phyloP scores from a whole-genome alignment of 176 grass and related monocot species.

The Areca catechu region DNA sequence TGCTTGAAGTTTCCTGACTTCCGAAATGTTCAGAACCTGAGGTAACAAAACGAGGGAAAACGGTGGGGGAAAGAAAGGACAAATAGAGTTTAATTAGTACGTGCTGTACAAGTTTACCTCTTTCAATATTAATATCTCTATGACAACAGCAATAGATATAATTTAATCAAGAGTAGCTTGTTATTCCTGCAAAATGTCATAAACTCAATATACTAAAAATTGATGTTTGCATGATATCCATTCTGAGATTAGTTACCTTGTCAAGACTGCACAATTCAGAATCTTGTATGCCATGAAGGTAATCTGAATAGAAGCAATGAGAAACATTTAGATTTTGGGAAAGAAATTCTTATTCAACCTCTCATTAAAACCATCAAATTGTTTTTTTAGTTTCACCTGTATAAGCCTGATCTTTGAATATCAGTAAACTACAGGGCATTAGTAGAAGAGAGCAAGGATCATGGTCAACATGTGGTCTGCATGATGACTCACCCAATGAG shows the following conservation, averaged over 20 bases:
- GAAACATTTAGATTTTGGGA: conserved; percentile 1
- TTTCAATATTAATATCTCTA: not conserved
- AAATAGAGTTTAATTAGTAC: not conserved
- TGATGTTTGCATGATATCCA: too few relatives aligned
- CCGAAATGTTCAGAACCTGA: conserved; percentile 50
- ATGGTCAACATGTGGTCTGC: conserved; percentile 9
- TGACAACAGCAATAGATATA: not conserved
- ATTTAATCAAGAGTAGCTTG: not conserved
- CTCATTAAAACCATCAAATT: too few relatives aligned
- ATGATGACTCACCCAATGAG: conserved; percentile 1
- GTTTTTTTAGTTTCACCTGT: conserved; percentile 30
- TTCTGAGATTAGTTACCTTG: conserved; percentile 32
- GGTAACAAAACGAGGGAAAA: not conserved
- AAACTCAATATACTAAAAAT: too few relatives aligned
- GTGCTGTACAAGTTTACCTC: not conserved
- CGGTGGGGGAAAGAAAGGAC: not conserved
- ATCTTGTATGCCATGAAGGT: conserved; percentile 85
- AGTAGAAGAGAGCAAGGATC: conserved; percentile 39
- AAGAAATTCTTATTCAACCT: not conserved
- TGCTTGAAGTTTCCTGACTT: conserved; percentile 38
- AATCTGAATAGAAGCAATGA: conserved; percentile 37
- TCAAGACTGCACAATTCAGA: conserved; percentile 47
- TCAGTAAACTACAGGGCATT: conserved; percentile 57
- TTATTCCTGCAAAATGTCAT: too few relatives aligned
- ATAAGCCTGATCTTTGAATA: conserved; percentile 84